Percentiles rank a stretch among this genome's conserved stretches.
Conservation (phyloP, 345 rosid species). For the Mangifera indica region DNA sequence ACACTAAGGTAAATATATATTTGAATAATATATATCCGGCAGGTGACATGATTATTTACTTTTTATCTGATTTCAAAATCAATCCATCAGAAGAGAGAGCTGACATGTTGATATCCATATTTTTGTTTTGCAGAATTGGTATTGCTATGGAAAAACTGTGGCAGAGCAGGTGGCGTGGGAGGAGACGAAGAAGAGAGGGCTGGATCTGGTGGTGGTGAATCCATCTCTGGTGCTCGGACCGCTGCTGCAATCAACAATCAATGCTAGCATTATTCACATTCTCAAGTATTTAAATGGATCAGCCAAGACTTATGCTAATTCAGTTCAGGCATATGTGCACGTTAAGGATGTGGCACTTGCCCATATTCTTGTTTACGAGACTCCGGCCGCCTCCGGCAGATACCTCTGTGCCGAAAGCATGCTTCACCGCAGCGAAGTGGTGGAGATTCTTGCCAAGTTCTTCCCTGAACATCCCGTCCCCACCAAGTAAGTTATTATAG, state of each 20-base stretch:
- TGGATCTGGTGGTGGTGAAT: constrained; percentile 80
- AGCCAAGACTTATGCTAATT: constrained; percentile 88
- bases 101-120: too few relatives aligned
- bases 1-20: constrained; percentile 57
- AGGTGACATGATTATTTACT: too few relatives aligned
- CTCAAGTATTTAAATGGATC: constrained; percentile 94
- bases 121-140: constrained; percentile 64
- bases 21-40: too few relatives aligned
- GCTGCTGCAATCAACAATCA: constrained; percentile 65
- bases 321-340: constrained; percentile 85
- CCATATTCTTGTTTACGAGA: constrained; percentile 77
- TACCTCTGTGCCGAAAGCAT: constrained; percentile 81
- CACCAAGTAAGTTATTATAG: constrained; percentile 60
- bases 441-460: constrained; percentile 79
- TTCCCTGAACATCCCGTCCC: constrained; percentile 93
- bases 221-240: constrained; percentile 93
- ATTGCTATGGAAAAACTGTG: constrained; percentile 89
- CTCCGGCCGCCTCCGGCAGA: constrained; percentile 90
- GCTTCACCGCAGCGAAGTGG: constrained; percentile 96
- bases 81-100: too few relatives aligned
- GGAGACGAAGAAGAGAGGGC: constrained; percentile 67
- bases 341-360: constrained; percentile 85
- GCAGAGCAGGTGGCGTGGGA: constrained; percentile 91
- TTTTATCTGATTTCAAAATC: too few relatives aligned
- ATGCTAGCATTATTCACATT: constrained; percentile 82